These are phyloP conservation scores for Elaeagnus macrophylla DNA, from an alignment of 306 rosid genomes.

Conservation along the genomic window DNA sequence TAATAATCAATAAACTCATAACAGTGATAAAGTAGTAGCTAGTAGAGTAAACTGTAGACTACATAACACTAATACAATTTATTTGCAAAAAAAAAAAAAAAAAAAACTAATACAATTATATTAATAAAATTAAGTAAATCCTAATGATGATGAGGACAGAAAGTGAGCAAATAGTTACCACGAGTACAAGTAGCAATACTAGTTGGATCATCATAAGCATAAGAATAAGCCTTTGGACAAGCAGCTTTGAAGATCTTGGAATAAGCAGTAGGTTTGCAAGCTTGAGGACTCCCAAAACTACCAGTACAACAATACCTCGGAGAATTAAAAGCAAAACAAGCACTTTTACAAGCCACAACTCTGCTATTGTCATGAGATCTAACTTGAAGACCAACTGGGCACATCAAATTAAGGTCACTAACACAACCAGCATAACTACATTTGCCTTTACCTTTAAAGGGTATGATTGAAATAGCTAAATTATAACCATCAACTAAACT, in stretches of 20 bases:
- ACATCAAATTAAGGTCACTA: slow-evolving; percentile 75
- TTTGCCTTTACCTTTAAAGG: slow-evolving; percentile 63
- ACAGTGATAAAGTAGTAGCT: too few relatives aligned
- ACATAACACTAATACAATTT: too few relatives aligned
- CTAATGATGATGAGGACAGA: slow-evolving; percentile 59
- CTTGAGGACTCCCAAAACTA: slow-evolving; percentile 61
- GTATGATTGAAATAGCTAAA: slow-evolving; percentile 64
- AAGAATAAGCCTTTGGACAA: slow-evolving; percentile 82
- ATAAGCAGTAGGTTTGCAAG: slow-evolving; percentile 82
- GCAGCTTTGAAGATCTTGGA: slow-evolving; percentile 80
- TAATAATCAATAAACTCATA: too few relatives aligned
- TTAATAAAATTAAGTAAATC: too few relatives aligned
- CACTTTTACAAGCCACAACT: slow-evolving; percentile 84
- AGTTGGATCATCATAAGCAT: slow-evolving; percentile 94
- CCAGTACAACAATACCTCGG: slow-evolving; percentile 90
- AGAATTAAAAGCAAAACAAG: slow-evolving; percentile 75
- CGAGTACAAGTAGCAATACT: slow-evolving; percentile 78
- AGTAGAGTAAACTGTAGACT: too few relatives aligned
- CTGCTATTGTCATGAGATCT: slow-evolving; percentile 43
- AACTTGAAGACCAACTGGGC: slow-evolving; percentile 83
- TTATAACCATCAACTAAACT: slow-evolving; percentile 92
- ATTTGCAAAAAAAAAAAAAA: too few relatives aligned
- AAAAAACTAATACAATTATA: too few relatives aligned
- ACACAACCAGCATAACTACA: slow-evolving; percentile 87
- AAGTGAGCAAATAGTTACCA: slow-evolving; percentile 66